phyloP scores from a whole-genome alignment of 768 basidiomycete genomes.

The Lactarius hengduanensis region DNA sequence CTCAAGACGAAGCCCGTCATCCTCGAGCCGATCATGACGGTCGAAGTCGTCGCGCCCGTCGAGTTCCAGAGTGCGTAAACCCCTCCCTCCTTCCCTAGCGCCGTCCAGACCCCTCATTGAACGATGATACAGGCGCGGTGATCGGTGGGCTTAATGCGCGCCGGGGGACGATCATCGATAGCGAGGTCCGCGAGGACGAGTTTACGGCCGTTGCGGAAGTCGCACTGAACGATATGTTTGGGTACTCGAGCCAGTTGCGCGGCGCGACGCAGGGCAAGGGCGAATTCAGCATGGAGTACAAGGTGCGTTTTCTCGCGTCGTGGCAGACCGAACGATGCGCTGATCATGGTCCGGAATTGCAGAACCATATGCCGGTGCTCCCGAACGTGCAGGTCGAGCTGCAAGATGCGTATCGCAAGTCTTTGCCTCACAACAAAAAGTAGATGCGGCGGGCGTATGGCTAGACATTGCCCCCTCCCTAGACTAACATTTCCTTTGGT shows the following conservation, averaged over 20 bases:
- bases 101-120: background rate
- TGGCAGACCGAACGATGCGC: slow-evolving; percentile 12
- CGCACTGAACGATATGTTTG: slow-evolving; percentile 97
- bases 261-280: slow-evolving; percentile 98
- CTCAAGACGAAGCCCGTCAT: slow-evolving; percentile 73
- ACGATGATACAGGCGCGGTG: slow-evolving; percentile 57
- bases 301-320: slow-evolving; percentile 44
- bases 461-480: background rate
- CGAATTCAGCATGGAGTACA: slow-evolving; percentile 79
- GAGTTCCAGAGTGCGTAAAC: slow-evolving; percentile 83
- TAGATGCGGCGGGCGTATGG: slow-evolving; percentile 39
- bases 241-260: slow-evolving; percentile 89
- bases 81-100: background rate
- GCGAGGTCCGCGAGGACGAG: slow-evolving; percentile 95
- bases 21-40: slow-evolving; percentile 97
- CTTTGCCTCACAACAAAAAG: slow-evolving; percentile 68
- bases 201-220: slow-evolving; percentile 92
- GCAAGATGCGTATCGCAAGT: slow-evolving; percentile 82
- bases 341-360: slow-evolving; percentile 5
- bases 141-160: slow-evolving; percentile 93
- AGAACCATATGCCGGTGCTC: slow-evolving; percentile 82
- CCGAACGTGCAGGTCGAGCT: slow-evolving; percentile 87
- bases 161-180: slow-evolving; percentile 91
- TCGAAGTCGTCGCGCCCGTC: slow-evolving; percentile 92
- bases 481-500: background rate